A percentile compares a stretch with the other conserved stretches of the same genome.
Evolutionary conservation across 2,329 filamentous ascomycete genomes (phyloP).

Genomic region (Penicillium concentricum): DNA sequence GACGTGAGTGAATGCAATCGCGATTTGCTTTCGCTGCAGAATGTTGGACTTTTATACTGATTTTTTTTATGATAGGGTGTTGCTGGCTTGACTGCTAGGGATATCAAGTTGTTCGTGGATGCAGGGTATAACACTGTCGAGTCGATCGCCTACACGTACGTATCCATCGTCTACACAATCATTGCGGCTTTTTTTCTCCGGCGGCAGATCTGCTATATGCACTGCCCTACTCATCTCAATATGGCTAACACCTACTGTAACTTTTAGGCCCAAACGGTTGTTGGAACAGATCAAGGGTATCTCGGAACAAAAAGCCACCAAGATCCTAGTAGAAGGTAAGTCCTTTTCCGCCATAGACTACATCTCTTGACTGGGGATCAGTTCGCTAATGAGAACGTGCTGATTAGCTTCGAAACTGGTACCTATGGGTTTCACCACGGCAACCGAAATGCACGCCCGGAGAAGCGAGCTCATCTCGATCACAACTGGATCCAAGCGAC

Average conservation of each 20-base stretch:
- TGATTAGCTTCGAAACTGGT: slow-evolving; percentile 83
- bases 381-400: slow-evolving; percentile 10
- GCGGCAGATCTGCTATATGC: neutral
- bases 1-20: slow-evolving; percentile 61
- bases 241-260: slow-evolving; percentile 1
- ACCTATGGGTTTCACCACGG: slow-evolving; percentile 98
- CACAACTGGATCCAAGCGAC: slow-evolving; percentile 94
- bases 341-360: neutral
- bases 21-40: neutral
- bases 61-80: slow-evolving; percentile 63
- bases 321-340: slow-evolving; percentile 83
- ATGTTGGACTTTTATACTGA: slow-evolving; percentile 4
- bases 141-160: slow-evolving; percentile 86
- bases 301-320: slow-evolving; percentile 92
- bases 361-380: neutral
- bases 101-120: slow-evolving; percentile 89
- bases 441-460: slow-evolving; percentile 97
- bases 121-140: slow-evolving; percentile 95
- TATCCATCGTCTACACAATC: neutral
- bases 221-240: neutral
- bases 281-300: slow-evolving; percentile 97
- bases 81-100: slow-evolving; percentile 85
- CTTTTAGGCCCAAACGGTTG: slow-evolving; percentile 61
- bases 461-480: slow-evolving; percentile 97
- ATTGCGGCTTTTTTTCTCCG: neutral